Evolutionary conservation across 106 monocot species (phyloP), one percentile per base, ranked within the genome.

Genomic region (Iris macrosiphon): DNA sequence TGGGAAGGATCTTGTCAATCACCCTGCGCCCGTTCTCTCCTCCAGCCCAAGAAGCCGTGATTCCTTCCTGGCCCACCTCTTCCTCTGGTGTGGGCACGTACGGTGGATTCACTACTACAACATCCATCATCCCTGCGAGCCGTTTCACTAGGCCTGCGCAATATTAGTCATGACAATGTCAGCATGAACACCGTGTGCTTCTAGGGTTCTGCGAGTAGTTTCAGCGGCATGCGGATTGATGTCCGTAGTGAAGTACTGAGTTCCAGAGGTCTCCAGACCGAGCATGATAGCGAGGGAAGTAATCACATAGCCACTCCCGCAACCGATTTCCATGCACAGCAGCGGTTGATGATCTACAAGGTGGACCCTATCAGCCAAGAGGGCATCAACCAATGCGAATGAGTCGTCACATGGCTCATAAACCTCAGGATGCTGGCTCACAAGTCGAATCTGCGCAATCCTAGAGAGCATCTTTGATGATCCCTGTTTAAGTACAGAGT

Each of bases 371-470:
- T 98, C 98, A 7, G 98, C 83, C 52, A 99, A 67, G 7, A 99
- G 83, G 6, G 98, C 86, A 64, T 92, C 98, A 1, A 91, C 98
- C 16, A 99, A 60, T 10, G 83, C 87, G 66, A 91, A 99, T 9
- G 98, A 92, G 64, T 99, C 98, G 44, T 99, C 98, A 50, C 98
- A 87, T 39, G 98, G 98, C 43, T 91, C 87, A 57, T 92, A 99
- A 43, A 99, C 98, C 43, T 99, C 87, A 4, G 71, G 77, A 45
- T 99, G 91, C 30, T 57, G 40, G 40, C 70, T 72, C 13, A 99
- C 68, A 34, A 91, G 76, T 41, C 51, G 78, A 16, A 98, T 91
- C 37, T 91, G 71, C 24, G 98, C 91, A 21, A 52, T 84, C 61
- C 72, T 80, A 13, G 71, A 43, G 20, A 47, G 26, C 34, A 59